A percentile compares a stretch with the other conserved stretches of the same genome.
These are phyloP conservation scores for Epithele typhae DNA, from an alignment of 768 basidiomycete species.

Conservation along the genomic window DNA sequence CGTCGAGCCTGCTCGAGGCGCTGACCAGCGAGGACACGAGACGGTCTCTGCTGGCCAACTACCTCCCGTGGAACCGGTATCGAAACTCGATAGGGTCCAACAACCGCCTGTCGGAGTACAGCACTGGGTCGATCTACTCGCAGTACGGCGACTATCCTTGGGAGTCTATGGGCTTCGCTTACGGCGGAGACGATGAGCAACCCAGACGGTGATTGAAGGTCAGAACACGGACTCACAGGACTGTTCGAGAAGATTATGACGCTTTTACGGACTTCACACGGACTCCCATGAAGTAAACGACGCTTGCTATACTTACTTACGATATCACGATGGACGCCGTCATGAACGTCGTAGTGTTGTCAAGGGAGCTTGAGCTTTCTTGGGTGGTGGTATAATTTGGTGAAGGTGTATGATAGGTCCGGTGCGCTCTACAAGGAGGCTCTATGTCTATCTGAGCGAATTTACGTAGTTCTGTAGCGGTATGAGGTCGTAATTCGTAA, in stretches of 20 bases:
- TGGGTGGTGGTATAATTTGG: no score
- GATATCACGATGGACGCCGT: no score
- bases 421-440: neutral
- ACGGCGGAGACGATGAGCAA: constrained; percentile 23
- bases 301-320: no score
- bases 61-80: constrained; percentile 17
- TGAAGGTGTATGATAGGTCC: no score
- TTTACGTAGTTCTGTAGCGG: constrained; percentile 57
- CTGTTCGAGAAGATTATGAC: neutral
- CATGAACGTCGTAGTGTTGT: no score
- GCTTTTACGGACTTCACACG: no score
- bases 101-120: constrained; percentile 28
- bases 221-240: constrained; percentile 3
- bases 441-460: constrained; percentile 32
- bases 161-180: constrained; percentile 23
- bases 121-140: constrained; percentile 23
- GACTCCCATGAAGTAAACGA: no score
- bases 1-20: constrained; percentile 34
- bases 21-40: constrained; percentile 25
- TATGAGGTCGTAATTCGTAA: neutral
- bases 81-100: constrained; percentile 11
- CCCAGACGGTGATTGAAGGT: neutral
- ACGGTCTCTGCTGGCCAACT: constrained; percentile 19
- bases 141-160: constrained; percentile 15
- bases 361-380: no score